Evolutionary conservation across 768 basidiomycete species (phyloP).

Genomic region (Russula emetica): DNA sequence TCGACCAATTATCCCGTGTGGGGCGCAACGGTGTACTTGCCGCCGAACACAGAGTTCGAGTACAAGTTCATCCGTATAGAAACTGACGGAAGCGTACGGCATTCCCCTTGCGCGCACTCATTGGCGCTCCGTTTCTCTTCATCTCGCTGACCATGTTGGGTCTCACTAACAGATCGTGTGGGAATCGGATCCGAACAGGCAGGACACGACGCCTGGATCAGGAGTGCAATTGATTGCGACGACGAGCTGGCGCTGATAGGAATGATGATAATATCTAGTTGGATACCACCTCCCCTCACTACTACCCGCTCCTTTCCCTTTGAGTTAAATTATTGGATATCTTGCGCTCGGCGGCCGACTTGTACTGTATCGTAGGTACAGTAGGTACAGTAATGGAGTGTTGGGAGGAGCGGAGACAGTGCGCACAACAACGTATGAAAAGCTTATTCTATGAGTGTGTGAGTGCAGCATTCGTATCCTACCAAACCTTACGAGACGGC

Average conservation of each 20-base stretch:
- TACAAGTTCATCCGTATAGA: slow-evolving; percentile 63
- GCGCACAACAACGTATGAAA: neutral
- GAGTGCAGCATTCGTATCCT: neutral
- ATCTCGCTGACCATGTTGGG: neutral
- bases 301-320: neutral
- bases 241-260: slow-evolving; percentile 42
- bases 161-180: slow-evolving; percentile 39
- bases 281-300: neutral
- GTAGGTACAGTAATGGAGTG: neutral
- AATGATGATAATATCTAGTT: slow-evolving; percentile 4
- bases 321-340: neutral
- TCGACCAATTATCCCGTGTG: slow-evolving; percentile 52
- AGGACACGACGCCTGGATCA: slow-evolving; percentile 38
- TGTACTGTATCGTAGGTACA: neutral
- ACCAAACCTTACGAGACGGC: neutral
- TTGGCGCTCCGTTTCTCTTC: slow-evolving; percentile 25
- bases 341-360: neutral
- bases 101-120: neutral
- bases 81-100: slow-evolving; percentile 42
- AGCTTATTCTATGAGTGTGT: neutral
- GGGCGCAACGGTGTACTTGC: slow-evolving; percentile 48
- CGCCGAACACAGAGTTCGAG: slow-evolving; percentile 46
- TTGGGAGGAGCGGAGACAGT: neutral
- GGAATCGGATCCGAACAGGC: slow-evolving; percentile 60
- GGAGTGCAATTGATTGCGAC: slow-evolving; percentile 35